phyloP scores from a whole-genome alignment of 2,329 filamentous ascomycete genomes.

The Exophiala viscosa region DNA sequence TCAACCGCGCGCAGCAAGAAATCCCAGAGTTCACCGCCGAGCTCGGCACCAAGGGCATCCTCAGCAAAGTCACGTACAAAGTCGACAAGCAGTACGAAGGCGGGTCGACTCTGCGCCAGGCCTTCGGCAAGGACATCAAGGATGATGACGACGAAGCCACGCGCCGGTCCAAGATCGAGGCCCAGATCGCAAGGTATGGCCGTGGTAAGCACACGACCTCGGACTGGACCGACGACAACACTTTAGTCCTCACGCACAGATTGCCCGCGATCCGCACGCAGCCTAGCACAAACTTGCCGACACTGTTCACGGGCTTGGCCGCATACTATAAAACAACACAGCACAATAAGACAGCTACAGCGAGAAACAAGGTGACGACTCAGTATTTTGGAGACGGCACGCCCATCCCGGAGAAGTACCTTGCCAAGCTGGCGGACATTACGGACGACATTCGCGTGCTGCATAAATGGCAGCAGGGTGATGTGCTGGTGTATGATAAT shows the following conservation, averaged over 20 bases:
- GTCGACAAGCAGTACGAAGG: slow-evolving; percentile 44
- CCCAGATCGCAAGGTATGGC: slow-evolving; percentile 48
- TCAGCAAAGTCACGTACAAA: slow-evolving; percentile 44
- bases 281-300: slow-evolving; percentile 44
- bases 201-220: slow-evolving; percentile 46
- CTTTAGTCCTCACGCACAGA: slow-evolving; percentile 42
- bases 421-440: slow-evolving; percentile 41
- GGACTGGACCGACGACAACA: slow-evolving; percentile 44
- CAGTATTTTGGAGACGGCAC: slow-evolving; percentile 47
- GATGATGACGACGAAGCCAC: slow-evolving; percentile 45
- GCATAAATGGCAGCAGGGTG: slow-evolving; percentile 47
- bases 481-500: slow-evolving; percentile 51
- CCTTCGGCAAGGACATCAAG: slow-evolving; percentile 48
- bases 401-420: slow-evolving; percentile 46
- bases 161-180: slow-evolving; percentile 44
- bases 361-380: slow-evolving; percentile 35
- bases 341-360: slow-evolving; percentile 19
- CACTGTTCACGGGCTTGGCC: slow-evolving; percentile 46
- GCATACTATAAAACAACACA: slow-evolving; percentile 43
- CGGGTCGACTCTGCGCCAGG: slow-evolving; percentile 45
- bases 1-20: slow-evolving; percentile 43
- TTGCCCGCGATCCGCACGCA: slow-evolving; percentile 49
- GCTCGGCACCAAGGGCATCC: slow-evolving; percentile 45
- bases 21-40: slow-evolving; percentile 47
- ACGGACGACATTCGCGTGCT: slow-evolving; percentile 50